Evolutionary conservation across 768 basidiomycete genomes (phyloP).

Genomic region (Pulveroboletus ravenelii): DNA sequence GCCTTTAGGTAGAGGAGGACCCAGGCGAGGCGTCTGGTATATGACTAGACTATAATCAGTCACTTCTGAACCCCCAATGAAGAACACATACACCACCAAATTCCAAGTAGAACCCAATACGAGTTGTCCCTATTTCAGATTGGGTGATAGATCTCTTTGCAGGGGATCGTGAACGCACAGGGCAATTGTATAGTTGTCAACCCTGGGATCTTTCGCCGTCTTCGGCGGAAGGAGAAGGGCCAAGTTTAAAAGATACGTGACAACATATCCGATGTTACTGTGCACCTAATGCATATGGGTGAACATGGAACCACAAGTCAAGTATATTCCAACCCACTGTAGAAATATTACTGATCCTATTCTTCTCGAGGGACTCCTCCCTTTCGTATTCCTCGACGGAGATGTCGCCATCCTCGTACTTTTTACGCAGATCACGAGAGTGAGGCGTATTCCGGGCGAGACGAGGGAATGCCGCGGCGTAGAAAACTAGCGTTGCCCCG

Average conservation of each 20-base stretch:
- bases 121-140: slow-evolving; percentile 49
- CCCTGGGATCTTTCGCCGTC: slow-evolving; percentile 46
- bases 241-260: slow-evolving; percentile 60
- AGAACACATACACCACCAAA: slow-evolving; percentile 77
- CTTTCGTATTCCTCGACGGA: slow-evolving; percentile 58
- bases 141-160: background rate
- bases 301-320: background rate
- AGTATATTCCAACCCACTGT: slow-evolving; percentile 44
- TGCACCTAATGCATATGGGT: slow-evolving; percentile 45
- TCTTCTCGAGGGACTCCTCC: slow-evolving; percentile 80
- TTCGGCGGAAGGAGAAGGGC: slow-evolving; percentile 58
- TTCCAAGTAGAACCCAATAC: slow-evolving; percentile 74
- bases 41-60: slow-evolving; percentile 46
- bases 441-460: slow-evolving; percentile 74
- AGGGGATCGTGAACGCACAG: slow-evolving; percentile 42
- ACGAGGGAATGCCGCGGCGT: slow-evolving; percentile 72
- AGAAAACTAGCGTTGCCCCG: slow-evolving; percentile 79
- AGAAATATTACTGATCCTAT: slow-evolving; percentile 78
- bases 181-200: slow-evolving; percentile 70
- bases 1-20: slow-evolving; percentile 71
- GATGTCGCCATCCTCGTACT: slow-evolving; percentile 57
- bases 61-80: background rate
- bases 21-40: slow-evolving; percentile 80
- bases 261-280: slow-evolving; percentile 72
- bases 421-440: slow-evolving; percentile 49